Percentiles rank a stretch among this genome's conserved stretches.
Conservation (phyloP, 2,329 filamentous ascomycete species). For the Aspergillus costaricaensis region DNA sequence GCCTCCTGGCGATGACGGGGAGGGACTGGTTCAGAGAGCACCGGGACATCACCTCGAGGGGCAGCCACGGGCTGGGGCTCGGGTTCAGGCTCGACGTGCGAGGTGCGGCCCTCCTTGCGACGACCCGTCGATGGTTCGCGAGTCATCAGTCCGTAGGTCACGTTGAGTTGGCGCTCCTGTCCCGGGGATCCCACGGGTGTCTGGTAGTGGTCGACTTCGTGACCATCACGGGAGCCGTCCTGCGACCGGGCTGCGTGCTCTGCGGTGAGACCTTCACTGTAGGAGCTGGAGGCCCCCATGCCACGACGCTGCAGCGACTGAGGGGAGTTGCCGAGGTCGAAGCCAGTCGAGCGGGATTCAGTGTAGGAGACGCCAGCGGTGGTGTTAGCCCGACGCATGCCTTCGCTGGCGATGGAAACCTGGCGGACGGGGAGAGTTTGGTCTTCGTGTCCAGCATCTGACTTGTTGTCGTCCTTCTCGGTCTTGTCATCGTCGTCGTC, state of each 20-base stretch:
- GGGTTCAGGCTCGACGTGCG: conserved; percentile 14
- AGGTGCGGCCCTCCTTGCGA: conserved; percentile 33
- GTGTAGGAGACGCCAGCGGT: conserved; percentile 10
- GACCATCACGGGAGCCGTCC: conserved; percentile 27
- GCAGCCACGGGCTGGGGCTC: no score
- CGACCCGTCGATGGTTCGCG: conserved; percentile 45
- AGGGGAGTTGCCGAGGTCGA: conserved; percentile 29
- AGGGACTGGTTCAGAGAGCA: conserved; percentile 29
- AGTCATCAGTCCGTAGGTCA: conserved; percentile 30
- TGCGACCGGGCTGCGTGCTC: conserved; percentile 36
- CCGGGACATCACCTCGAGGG: conserved; percentile 22
- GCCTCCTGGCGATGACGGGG: conserved; percentile 18
- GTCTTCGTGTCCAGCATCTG: conserved; percentile 10
- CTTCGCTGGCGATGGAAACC: conserved; percentile 15
- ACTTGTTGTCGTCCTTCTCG: conserved; percentile 61
- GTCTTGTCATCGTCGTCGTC: conserved; percentile 60
- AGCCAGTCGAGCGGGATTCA: conserved; percentile 32
- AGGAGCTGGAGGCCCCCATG: conserved; percentile 23
- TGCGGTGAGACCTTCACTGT: conserved; percentile 38
- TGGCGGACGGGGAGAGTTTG: conserved; percentile 9
- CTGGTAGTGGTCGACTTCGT: conserved; percentile 31
- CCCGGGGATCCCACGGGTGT: conserved; percentile 27
- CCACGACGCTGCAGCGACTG: conserved; percentile 34
- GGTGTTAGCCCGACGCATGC: conserved; percentile 11
- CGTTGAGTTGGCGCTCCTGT: conserved; percentile 25